Conservation (phyloP, 495 filamentous ascomycete genomes). For the Trichoderma virens region DNA sequence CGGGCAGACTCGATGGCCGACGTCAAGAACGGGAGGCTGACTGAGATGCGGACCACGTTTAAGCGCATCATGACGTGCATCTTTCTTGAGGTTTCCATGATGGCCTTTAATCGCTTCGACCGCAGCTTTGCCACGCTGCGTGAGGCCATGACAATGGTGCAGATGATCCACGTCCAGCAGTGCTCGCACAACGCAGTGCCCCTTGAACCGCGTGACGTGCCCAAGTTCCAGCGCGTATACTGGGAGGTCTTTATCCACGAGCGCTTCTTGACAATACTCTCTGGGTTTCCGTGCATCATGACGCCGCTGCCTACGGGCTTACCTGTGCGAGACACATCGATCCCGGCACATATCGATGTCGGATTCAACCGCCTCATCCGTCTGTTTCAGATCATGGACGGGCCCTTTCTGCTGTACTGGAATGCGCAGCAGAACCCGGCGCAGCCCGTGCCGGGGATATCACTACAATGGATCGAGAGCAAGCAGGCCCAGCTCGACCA, state of each 20-base stretch:
- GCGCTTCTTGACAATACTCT: conserved; percentile 11
- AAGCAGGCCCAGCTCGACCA: conserved; percentile 13
- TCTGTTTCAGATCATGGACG: conserved; percentile 12
- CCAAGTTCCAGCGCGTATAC: conserved; percentile 9
- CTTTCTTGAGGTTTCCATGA: conserved; percentile 11
- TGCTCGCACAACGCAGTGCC: background rate
- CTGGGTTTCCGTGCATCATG: conserved; percentile 9
- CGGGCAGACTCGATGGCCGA: background rate
- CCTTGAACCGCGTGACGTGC: conserved; percentile 9
- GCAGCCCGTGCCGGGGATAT: background rate
- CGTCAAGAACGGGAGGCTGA: background rate
- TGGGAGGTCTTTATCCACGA: conserved; percentile 14
- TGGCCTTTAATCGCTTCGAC: conserved; percentile 10
- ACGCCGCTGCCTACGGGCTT: conserved; percentile 6
- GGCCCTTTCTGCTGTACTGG: conserved; percentile 11
- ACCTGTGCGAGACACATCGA: background rate
- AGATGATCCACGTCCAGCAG: conserved; percentile 7
- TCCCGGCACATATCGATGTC: conserved; percentile 10
- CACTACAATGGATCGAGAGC: conserved; percentile 10
- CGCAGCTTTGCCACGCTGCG: conserved; percentile 10
- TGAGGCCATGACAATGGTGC: conserved; percentile 10
- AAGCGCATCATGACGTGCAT: conserved; percentile 13
- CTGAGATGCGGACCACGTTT: conserved; percentile 6
- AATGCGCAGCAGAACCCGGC: conserved; percentile 11
- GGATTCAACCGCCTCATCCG: conserved; percentile 11